These are phyloP conservation scores for Desmodesmus armatus DNA, from an alignment of 139 green algal species.

Conservation along the genomic window DNA sequence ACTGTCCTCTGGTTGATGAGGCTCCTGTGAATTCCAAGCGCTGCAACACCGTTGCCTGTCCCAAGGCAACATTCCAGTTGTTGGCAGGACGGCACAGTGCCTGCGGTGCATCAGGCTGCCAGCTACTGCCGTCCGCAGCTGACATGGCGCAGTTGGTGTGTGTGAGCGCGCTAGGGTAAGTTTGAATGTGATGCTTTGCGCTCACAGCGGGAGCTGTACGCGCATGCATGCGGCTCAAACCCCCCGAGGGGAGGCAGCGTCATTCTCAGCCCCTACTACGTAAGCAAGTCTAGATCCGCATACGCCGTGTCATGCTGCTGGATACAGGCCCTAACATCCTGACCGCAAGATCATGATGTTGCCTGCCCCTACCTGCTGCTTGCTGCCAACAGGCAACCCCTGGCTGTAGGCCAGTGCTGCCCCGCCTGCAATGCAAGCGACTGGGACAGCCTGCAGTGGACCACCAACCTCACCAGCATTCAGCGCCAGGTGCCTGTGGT, in stretches of 20 bases:
- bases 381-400: slow-evolving; percentile 17
- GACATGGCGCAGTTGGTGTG: slow-evolving; percentile 30
- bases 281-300: no score
- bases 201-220: not conserved
- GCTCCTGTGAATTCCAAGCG: not conserved
- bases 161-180: slow-evolving; percentile 28
- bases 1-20: slow-evolving; percentile 50
- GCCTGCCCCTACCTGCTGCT: no score
- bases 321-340: no score
- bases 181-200: not conserved
- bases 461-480: not conserved
- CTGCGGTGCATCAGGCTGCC: slow-evolving; percentile 5
- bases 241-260: no score
- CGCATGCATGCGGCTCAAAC: no score
- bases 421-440: not conserved
- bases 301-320: no score
- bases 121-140: not conserved
- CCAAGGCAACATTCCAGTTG: slow-evolving; percentile 1
- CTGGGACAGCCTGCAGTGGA: slow-evolving; percentile 9
- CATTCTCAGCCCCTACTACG: no score
- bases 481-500: no score
- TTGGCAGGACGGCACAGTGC: slow-evolving; percentile 24
- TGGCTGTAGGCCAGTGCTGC: slow-evolving; percentile 5
- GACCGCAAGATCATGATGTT: no score
- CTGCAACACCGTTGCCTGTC: slow-evolving; percentile 27